Percentiles rank a stretch among this genome's conserved stretches.
Conservation (phyloP, 768 basidiomycete genomes). For the Pholiota conissans region DNA sequence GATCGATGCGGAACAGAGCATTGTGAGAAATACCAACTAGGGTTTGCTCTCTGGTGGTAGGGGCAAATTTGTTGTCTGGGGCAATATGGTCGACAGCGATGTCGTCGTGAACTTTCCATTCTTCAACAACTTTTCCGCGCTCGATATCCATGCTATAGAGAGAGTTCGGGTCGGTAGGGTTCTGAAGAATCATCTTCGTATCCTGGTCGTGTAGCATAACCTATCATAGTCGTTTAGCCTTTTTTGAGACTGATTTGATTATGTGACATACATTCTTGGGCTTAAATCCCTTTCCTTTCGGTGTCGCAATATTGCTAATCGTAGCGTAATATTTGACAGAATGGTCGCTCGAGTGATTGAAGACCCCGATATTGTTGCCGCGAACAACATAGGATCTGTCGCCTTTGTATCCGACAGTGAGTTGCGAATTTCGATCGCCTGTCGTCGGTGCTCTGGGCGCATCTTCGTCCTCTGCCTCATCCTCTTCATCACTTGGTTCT, state of each 20-base stretch:
- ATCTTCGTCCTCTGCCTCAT: constrained; percentile 48
- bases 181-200: constrained; percentile 90
- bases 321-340: constrained; percentile 85
- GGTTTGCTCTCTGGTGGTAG: constrained; percentile 89
- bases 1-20: constrained; percentile 96
- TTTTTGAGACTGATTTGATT: background rate
- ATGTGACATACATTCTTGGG: constrained; percentile 70
- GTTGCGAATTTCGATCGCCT: constrained; percentile 80
- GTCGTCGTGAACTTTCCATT: constrained; percentile 96
- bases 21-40: constrained; percentile 93
- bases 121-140: constrained; percentile 94
- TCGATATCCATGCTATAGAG: constrained; percentile 92
- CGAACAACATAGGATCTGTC: constrained; percentile 93
- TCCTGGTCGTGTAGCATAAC: constrained; percentile 98
- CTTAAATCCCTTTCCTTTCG: constrained; percentile 81
- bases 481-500: constrained; percentile 45
- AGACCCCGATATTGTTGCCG: constrained; percentile 90
- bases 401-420: constrained; percentile 94
- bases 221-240: constrained; percentile 37
- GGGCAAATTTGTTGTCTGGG: constrained; percentile 93
- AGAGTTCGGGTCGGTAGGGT: constrained; percentile 76
- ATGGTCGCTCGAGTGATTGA: constrained; percentile 68
- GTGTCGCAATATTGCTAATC: constrained; percentile 78
- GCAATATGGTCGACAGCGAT: constrained; percentile 87
- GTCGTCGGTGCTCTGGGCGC: constrained; percentile 36